Percentiles rank a stretch among this genome's conserved stretches.
Conservation (phyloP, 768 basidiomycete species). For the Xerocomellus amylosporus region DNA sequence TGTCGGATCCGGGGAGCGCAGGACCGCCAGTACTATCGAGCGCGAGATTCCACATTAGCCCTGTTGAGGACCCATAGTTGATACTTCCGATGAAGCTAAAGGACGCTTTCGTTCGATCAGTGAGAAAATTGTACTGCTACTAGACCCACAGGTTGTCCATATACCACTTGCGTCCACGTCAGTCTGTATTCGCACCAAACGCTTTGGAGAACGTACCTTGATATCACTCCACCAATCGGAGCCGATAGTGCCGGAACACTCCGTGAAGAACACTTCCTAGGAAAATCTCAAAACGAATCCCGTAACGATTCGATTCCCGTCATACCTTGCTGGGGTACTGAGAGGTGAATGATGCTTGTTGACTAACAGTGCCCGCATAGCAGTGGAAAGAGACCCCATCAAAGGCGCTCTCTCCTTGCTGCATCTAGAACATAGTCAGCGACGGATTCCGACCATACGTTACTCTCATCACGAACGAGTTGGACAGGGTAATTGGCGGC, state of each 20-base stretch:
- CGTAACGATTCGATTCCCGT: not conserved
- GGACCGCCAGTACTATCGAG: slow-evolving; percentile 63
- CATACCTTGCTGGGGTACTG: slow-evolving; percentile 52
- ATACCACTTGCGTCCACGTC: slow-evolving; percentile 49
- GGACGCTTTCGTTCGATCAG: slow-evolving; percentile 16
- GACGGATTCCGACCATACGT: not conserved
- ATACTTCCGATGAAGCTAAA: slow-evolving; percentile 40
- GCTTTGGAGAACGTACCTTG: slow-evolving; percentile 44
- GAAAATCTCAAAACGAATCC: not conserved
- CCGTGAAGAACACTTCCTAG: slow-evolving; percentile 46
- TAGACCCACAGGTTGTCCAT: slow-evolving; percentile 58
- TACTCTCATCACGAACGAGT: slow-evolving; percentile 36
- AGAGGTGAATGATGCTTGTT: slow-evolving; percentile 56
- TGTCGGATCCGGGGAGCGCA: slow-evolving; percentile 58
- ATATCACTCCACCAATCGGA: slow-evolving; percentile 80
- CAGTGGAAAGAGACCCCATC: slow-evolving; percentile 73
- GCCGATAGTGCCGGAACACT: slow-evolving; percentile 64
- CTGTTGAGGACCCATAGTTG: slow-evolving; percentile 37
- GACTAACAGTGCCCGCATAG: slow-evolving; percentile 52
- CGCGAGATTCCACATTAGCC: slow-evolving; percentile 75
- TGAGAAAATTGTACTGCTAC: slow-evolving; percentile 16
- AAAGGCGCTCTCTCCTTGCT: slow-evolving; percentile 52
- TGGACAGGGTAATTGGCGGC: slow-evolving; percentile 61
- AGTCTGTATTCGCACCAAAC: not conserved
- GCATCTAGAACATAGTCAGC: slow-evolving; percentile 41